A percentile compares a stretch with the other conserved stretches of the same genome.
Evolutionary conservation across 192 early-diverging fungal genomes (phyloP).

Genomic region (Paraglomus occultum): DNA sequence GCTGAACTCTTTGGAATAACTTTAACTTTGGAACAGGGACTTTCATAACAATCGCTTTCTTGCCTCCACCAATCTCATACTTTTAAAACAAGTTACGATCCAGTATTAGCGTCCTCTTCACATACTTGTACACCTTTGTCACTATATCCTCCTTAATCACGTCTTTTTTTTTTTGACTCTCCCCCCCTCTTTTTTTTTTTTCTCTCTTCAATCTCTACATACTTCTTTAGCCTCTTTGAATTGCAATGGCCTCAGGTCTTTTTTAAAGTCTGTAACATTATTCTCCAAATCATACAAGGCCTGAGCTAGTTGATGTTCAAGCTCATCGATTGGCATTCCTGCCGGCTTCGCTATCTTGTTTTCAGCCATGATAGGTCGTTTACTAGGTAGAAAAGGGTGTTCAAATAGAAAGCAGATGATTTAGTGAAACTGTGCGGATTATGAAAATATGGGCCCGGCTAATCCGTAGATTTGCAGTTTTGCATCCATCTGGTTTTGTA

Average conservation of each 20-base stretch:
- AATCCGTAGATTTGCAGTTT: no score
- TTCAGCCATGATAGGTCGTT: background rate
- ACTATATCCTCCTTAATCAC: background rate
- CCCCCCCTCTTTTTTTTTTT: background rate
- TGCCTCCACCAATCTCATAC: slow-evolving; percentile 90
- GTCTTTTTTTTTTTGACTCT: background rate
- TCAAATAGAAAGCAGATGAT: no score
- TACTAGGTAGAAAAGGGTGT: no score
- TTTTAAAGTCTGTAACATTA: slow-evolving; percentile 95
- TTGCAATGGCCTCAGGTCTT: slow-evolving; percentile 93
- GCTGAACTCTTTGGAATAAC: slow-evolving; percentile 96
- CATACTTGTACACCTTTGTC: background rate
- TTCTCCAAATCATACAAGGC: slow-evolving; percentile 94
- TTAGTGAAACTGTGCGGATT: no score
- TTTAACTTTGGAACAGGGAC: slow-evolving; percentile 95
- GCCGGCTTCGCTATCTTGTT: slow-evolving; percentile 26
- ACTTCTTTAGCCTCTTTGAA: slow-evolving; percentile 95
- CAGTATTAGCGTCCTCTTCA: background rate
- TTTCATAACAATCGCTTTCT: slow-evolving; percentile 96
- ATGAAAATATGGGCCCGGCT: no score
- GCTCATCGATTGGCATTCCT: slow-evolving; percentile 56
- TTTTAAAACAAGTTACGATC: slow-evolving; percentile 31
- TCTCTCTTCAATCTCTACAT: slow-evolving; percentile 27
- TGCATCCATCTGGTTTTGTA: no score
- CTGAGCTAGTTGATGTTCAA: slow-evolving; percentile 94